phyloP scores from a whole-genome alignment of 192 early-diverging fungal species.

The Entomortierella chlamydospora region DNA sequence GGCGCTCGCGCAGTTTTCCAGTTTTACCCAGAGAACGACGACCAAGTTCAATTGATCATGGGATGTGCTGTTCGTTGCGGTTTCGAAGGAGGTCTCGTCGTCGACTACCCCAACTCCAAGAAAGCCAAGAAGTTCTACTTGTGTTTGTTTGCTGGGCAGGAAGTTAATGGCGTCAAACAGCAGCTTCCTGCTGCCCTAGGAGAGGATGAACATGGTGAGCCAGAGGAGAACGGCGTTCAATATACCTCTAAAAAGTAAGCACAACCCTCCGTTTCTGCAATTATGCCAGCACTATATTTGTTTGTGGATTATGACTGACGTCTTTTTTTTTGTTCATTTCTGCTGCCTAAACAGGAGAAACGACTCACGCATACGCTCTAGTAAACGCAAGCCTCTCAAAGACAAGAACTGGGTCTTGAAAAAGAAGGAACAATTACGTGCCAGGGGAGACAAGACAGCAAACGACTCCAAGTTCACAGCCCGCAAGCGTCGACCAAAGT shows the following conservation, averaged over 20 bases:
- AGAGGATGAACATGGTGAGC: constrained; percentile 67
- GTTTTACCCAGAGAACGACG: constrained; percentile 97
- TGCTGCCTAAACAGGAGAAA: constrained; percentile 32
- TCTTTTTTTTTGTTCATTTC: background rate
- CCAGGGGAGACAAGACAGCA: constrained; percentile 80
- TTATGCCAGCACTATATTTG: background rate
- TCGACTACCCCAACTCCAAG: constrained; percentile 96
- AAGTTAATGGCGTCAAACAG: constrained; percentile 60
- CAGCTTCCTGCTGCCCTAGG: constrained; percentile 72
- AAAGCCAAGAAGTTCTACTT: constrained; percentile 98
- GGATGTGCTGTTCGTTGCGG: constrained; percentile 89
- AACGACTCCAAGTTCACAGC: constrained; percentile 95
- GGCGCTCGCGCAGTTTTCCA: constrained; percentile 97
- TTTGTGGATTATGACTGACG: background rate
- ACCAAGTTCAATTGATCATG: constrained; percentile 94
- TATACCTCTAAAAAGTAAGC: constrained; percentile 57
- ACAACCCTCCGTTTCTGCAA: background rate
- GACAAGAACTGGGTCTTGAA: constrained; percentile 89
- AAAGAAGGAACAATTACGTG: constrained; percentile 89
- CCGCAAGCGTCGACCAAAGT: constrained; percentile 88
- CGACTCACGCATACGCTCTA: constrained; percentile 47
- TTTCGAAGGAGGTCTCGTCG: constrained; percentile 94
- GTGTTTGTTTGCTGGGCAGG: constrained; percentile 94
- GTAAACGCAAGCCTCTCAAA: constrained; percentile 74
- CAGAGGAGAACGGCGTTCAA: constrained; percentile 53